Conservation (phyloP, 768 basidiomycete genomes). For the Porphyrellus cyaneotinctus region DNA sequence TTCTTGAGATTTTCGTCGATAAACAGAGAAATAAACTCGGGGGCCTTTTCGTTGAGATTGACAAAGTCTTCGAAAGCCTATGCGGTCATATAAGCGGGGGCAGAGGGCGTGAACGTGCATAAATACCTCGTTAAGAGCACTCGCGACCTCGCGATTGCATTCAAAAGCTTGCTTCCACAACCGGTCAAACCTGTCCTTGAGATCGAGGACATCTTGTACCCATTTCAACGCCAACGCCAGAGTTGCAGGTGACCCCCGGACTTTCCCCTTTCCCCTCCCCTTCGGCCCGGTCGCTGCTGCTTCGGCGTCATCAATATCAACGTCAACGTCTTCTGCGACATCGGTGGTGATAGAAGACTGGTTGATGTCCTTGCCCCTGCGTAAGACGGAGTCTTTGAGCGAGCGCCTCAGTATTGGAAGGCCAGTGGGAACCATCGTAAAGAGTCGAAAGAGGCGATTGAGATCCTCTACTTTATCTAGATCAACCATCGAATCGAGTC, state of each 20-base stretch:
- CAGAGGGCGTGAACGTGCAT: not conserved
- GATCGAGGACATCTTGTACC: conserved; percentile 86
- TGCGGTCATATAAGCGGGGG: conserved; percentile 3
- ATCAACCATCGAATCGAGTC: conserved; percentile 85
- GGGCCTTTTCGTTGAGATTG: conserved; percentile 79
- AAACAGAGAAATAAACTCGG: conserved; percentile 94
- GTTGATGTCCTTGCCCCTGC: conserved; percentile 79
- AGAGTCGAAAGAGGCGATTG: conserved; percentile 74
- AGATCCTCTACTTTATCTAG: conserved; percentile 72
- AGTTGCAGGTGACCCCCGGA: conserved; percentile 39
- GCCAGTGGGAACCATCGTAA: conserved; percentile 62
- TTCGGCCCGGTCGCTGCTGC: conserved; percentile 34
- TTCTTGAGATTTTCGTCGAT: conserved; percentile 96
- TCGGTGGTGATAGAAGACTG: conserved; percentile 47
- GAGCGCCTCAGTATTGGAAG: conserved; percentile 58
- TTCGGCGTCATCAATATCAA: conserved; percentile 34
- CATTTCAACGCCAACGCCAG: conserved; percentile 73
- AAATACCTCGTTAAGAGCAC: conserved; percentile 76
- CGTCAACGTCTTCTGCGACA: conserved; percentile 31
- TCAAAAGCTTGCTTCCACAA: conserved; percentile 70
- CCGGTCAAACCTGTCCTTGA: conserved; percentile 88
- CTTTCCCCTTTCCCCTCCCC: conserved; percentile 57
- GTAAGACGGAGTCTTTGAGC: conserved; percentile 66
- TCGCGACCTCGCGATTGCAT: conserved; percentile 73
- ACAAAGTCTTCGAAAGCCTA: conserved; percentile 93